Base-by-base conservation (phyloP, 2,329 filamentous ascomycete genomes). In the Botrytis fragariae region DNA sequence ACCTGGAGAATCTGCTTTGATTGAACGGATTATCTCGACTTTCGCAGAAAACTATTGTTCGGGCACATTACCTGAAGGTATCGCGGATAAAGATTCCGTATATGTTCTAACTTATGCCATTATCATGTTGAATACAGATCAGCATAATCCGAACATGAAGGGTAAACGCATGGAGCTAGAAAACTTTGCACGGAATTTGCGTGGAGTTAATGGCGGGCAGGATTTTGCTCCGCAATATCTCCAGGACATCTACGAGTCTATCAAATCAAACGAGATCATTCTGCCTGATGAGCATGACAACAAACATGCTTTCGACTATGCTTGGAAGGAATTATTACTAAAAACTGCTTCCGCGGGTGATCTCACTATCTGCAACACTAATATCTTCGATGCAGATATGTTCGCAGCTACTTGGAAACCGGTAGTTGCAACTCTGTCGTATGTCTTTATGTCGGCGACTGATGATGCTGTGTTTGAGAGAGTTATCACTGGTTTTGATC, bases 391-490 rank as follows among this genome's bases (percentile, higher is more conserved):
- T 82, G 93, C 95, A 6, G 95, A 99, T 81, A 98, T 99, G 93
- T 99, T 99, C 82, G 91, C 92, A 73, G 92, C 94, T 35, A 98
- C 95, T 0, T 99, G 97, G 96, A 94, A 90, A 81, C 95, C 97
- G 0, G 94, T 99, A 68, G 88, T 99, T 54, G 95, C 96, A 5
- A 98, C 97, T 0, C 85, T 99, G 72, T 97, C 96, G 20, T 99
- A 98, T 80, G 96, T 99, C 5, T 99, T 99, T 84, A 97, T 98
- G 92, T 98, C 95, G 51, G 97, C 97, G 25, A 97, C 94, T 0
- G 97, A 99, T 80, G 96, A 99, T 81, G 90, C 95, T 0, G 96
- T 99, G 4, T 99, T 97, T 81, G 93, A 93, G 51, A 90, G 96
- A 74, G 93, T 99, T 29, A 94, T 98, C 42, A 93, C 93, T 65